Evolutionary conservation across 2,329 filamentous ascomycete genomes (phyloP).

Genomic region (Ascomycota sp.): DNA sequence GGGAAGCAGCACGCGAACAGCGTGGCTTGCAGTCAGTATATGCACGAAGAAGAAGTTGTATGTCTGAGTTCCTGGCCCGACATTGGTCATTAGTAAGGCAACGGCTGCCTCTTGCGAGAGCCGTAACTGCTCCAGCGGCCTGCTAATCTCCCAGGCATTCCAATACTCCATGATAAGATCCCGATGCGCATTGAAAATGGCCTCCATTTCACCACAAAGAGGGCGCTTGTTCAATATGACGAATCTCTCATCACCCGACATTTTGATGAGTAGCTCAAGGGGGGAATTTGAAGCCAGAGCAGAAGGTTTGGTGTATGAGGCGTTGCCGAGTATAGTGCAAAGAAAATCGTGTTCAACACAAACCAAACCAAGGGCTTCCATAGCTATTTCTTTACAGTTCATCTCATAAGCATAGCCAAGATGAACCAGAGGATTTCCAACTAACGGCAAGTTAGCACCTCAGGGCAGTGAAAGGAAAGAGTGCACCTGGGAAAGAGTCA

Average conservation of each 20-base stretch:
- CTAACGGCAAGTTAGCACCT: slow-evolving; percentile 20
- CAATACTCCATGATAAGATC: slow-evolving; percentile 64
- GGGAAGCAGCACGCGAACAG: slow-evolving; percentile 68
- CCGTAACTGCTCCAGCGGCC: slow-evolving; percentile 56
- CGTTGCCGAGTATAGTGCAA: slow-evolving; percentile 51
- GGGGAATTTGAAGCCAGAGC: slow-evolving; percentile 40
- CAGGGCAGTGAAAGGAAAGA: neutral
- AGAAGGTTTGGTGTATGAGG: slow-evolving; percentile 46
- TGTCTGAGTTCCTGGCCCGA: slow-evolving; percentile 33
- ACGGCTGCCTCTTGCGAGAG: slow-evolving; percentile 44
- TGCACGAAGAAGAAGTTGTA: slow-evolving; percentile 78
- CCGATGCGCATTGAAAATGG: slow-evolving; percentile 49
- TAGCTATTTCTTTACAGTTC: slow-evolving; percentile 63
- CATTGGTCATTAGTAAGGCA: slow-evolving; percentile 40
- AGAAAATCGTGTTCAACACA: slow-evolving; percentile 36
- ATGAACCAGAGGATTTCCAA: slow-evolving; percentile 85
- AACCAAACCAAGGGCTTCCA: slow-evolving; percentile 64
- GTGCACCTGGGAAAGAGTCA: slow-evolving; percentile 10
- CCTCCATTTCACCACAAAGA: slow-evolving; percentile 41
- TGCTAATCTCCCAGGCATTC: slow-evolving; percentile 61
- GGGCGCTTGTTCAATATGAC: slow-evolving; percentile 40
- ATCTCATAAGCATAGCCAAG: slow-evolving; percentile 87
- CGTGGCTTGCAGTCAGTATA: slow-evolving; percentile 68
- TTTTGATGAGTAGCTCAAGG: slow-evolving; percentile 48
- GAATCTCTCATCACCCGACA: slow-evolving; percentile 50